Base-by-base conservation (phyloP, 2,329 filamentous ascomycete genomes). In the Xylaria arbuscula region DNA sequence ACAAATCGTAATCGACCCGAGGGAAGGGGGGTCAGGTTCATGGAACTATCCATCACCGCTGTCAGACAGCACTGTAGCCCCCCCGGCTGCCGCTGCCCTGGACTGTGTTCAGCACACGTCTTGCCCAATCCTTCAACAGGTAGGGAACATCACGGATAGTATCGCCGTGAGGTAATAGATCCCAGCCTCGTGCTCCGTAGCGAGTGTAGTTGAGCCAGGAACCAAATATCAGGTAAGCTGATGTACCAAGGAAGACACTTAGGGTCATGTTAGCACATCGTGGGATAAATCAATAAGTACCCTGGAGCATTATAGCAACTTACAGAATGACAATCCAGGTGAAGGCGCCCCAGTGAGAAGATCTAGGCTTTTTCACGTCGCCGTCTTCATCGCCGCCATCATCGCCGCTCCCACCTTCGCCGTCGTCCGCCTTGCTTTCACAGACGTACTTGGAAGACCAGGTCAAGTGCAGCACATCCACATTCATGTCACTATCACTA, bases 161-260 rank as follows among this genome's bases (percentile, higher is more conserved):
- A 80, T 99, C 96, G 72, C 92, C 92, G 78, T 98, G 95, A 15
- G 96, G 96, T 19, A 98, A 85, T 19, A 98, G 86, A 76, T 98
- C 96, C 94, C 94, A 98, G 66, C 96, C 96, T 53, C 95, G 88
- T 61, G 95, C 94, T 56, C 95, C 95, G 81, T 97, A 97, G 70
- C 94, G 92, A 83, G 94, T 98, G 86, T 98, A 98, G 85, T 98
- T 98, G 79, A 98, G 90, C 96, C 96, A 99, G 22, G 94, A 97
- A 72, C 95, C 94, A 78, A 98, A 98, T 79, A 98, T 97, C 72
- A 99, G 90, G 82, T 98, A 99, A 28, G 94, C 84, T 1, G 96
- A 93, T 48, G 90, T 91, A 54, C 88, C 88, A 70, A 98, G 86
- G 87, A 99, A 99, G 68, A 91, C 83, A 74, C 94, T 97, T 22